These are phyloP conservation scores for Trichophaea hybrida DNA, from an alignment of 2,329 filamentous ascomycete species.

Conservation along the genomic window DNA sequence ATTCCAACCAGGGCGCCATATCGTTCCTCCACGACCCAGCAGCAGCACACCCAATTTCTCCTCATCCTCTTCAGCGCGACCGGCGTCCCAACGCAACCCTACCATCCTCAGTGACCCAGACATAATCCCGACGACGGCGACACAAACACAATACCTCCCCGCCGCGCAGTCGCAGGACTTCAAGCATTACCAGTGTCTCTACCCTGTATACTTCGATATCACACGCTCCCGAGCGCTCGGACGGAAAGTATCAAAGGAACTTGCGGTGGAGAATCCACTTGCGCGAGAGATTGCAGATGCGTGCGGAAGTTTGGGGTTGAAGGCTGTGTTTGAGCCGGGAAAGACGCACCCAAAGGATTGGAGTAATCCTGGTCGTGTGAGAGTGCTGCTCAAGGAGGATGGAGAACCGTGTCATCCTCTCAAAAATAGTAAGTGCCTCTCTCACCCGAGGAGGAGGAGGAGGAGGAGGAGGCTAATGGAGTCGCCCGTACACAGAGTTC, in stretches of 20 bases:
- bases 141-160: conserved; percentile 30
- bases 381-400: conserved; percentile 54
- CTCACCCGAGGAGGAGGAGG: background rate
- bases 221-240: conserved; percentile 61
- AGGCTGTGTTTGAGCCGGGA: conserved; percentile 72
- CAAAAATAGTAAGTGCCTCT: conserved; percentile 45
- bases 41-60: conserved; percentile 28
- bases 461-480: background rate
- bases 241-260: conserved; percentile 55
- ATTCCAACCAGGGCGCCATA: conserved; percentile 27
- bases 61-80: conserved; percentile 25
- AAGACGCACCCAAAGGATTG: conserved; percentile 94
- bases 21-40: conserved; percentile 28
- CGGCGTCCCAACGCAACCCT: conserved; percentile 28
- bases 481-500: conserved; percentile 46
- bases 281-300: conserved; percentile 81
- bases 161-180: conserved; percentile 43
- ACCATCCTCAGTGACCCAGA: conserved; percentile 6
- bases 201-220: conserved; percentile 89
- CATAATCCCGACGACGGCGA: conserved; percentile 15
- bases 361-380: conserved; percentile 85
- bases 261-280: conserved; percentile 71
- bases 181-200: conserved; percentile 74
- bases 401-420: conserved; percentile 40
- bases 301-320: conserved; percentile 55